Evolutionary conservation across 768 basidiomycete species (phyloP), one percentile per base, ranked within the genome.

Genomic region (Mycena rosella): DNA sequence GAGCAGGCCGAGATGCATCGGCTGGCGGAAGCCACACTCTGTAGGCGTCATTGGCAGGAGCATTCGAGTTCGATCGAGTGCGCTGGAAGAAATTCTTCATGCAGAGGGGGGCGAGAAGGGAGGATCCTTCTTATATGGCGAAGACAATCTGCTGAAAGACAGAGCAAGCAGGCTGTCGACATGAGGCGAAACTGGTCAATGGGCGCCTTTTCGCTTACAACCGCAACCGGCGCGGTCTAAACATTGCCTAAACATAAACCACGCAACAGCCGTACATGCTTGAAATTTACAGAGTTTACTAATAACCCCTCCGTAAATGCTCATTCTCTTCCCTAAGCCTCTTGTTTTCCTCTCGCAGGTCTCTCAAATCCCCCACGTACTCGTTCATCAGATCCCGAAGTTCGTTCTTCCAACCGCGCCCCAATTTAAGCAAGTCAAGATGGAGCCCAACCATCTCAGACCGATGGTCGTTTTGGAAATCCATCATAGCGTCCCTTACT

Each of bases 361-460:
- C 83, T 75, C 74, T 81, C 69, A 93, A 75, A 72, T 92, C 91
- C 18, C 84, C 86, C 1, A 81, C 84, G 79, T 87, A 86, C 73
- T 89, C 89, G 36, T 87, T 86, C 85, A 91, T 87, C 71, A 87
- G 73, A 45, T 81, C 82, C 59, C 88, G 81, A 74, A 93, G 79
- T 76, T 93, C 91, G 55, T 77, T 82, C 77, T 87, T 87, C 91
- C 89, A 91, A 27, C 85, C 85, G 36, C 89, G 79, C 2, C 91
- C 90, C 89, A 93, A 89, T 62, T 86, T 83, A 38, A 94, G 80
- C 63, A 93, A 73, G 73, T 94, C 92, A 67, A 94, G 73, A 77
- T 94, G 93, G 62, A 94, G 79, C 2, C 90, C 91, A 75, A 86
- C 85, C 85, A 93, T 87, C 82, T 93, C 89, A n/a, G 86, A 82